Base-by-base conservation (phyloP, 73 alveolate genomes). In the Tetrahymena thermophila region DNA sequence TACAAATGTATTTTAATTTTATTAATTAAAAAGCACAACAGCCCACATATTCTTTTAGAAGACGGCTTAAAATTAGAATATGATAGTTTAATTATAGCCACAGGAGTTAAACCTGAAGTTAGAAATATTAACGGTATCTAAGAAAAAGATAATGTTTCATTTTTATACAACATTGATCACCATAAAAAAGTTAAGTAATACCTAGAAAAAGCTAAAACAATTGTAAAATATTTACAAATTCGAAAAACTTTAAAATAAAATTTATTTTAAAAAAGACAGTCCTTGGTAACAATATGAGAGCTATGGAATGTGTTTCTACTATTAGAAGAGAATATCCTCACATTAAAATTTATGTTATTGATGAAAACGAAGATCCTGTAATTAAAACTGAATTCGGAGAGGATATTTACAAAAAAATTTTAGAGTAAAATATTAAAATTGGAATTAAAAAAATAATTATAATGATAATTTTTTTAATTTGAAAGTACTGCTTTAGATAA, bases 321-420 rank as follows among this genome's bases (percentile, higher is more conserved):
- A 95, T 95, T 50, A 93, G 97, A 85, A 40, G 94, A 55, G 97
- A 95, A 56, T 95, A 95, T 55, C 97, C 97, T 38, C 50, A 95
- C 19, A 43, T 95, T 95, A 89, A 95, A 34, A 57, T 95, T 25
- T 85, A 95, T 35, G 35, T 95, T 7, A 95, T 95, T 28, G 97
- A 95, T 95, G 94, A 89, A 9, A 95, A 95, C 35, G 85, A 43
- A 19, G 95, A 85, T 42, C 93, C 93, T 85, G 35, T 85, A 35
- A 85, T 95, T 50, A 35, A 95, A 43, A 85, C 94, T 50, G 50
- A 85, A 85, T 95, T 50, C 56, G 97, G 97, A 17, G 94, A 85
- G 56, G 93, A 89, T 16, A 34, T 95, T 23, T 35, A 93, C 28
- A 57, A 95, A 55, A 38, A 84, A 19, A 35, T 95, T 34, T 55